phyloP scores from a whole-genome alignment of 495 filamentous ascomycete species.

The Neurospora cerealis region DNA sequence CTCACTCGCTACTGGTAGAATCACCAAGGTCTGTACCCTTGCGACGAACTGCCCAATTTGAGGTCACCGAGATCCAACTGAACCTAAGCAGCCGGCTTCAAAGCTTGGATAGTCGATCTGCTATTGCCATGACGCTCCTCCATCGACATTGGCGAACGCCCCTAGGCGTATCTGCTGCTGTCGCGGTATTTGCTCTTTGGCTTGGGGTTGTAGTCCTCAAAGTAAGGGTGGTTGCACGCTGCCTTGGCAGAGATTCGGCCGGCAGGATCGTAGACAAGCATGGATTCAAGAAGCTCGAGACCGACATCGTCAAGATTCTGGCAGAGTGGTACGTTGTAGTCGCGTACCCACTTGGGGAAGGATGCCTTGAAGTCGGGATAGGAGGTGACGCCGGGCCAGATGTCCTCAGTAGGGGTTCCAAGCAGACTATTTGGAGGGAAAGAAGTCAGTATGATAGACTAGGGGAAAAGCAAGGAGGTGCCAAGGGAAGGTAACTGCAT shows the following conservation, averaged over 20 bases:
- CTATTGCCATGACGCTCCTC: neutral
- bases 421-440: slow-evolving; percentile 49
- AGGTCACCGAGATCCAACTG: neutral
- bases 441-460: neutral
- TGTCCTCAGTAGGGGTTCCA: slow-evolving; percentile 78
- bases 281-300: slow-evolving; percentile 76
- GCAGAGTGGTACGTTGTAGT: slow-evolving; percentile 43
- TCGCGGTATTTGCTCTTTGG: slow-evolving; percentile 23
- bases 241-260: slow-evolving; percentile 93
- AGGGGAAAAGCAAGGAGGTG: neutral
- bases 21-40: neutral
- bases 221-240: slow-evolving; percentile 86
- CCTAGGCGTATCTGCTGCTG: slow-evolving; percentile 30
- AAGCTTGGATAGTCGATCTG: neutral
- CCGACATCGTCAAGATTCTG: slow-evolving; percentile 60
- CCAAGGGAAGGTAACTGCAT: neutral
- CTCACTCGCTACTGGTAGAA: neutral
- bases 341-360: slow-evolving; percentile 92
- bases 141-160: neutral
- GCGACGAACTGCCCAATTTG: neutral
- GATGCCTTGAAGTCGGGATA: slow-evolving; percentile 96
- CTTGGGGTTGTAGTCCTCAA: slow-evolving; percentile 51
- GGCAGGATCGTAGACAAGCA: slow-evolving; percentile 93
- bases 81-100: slow-evolving; percentile 2
- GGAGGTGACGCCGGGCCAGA: slow-evolving; percentile 93